Percentiles rank a stretch among this genome's conserved stretches.
Conservation (phyloP, 495 filamentous ascomycete genomes). For the Penicillium pulvis region DNA sequence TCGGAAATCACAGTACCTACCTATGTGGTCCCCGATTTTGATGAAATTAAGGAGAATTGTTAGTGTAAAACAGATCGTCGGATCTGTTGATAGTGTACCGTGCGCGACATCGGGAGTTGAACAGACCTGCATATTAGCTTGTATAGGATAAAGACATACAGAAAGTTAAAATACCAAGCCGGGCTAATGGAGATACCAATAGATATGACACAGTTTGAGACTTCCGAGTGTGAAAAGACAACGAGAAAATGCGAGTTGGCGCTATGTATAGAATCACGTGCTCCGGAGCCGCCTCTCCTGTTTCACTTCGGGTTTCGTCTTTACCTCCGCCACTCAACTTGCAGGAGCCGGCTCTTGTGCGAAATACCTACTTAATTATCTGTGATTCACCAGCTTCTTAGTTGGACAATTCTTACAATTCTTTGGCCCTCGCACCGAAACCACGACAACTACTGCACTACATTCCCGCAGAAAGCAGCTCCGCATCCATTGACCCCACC, state of each 20-base stretch:
- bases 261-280: conserved; percentile 21
- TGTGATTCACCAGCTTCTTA: neutral
- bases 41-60: neutral
- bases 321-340: conserved; percentile 10
- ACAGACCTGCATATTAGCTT: neutral
- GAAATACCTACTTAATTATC: conserved; percentile 3
- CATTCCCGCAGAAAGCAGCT: conserved; percentile 18
- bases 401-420: neutral
- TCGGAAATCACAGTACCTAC: neutral
- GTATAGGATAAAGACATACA: no score
- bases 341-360: conserved; percentile 29
- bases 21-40: neutral
- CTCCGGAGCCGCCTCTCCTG: conserved; percentile 3
- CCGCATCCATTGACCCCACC: conserved; percentile 25
- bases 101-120: no score
- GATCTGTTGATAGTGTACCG: neutral
- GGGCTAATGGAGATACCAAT: no score
- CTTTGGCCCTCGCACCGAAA: neutral
- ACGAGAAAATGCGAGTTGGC: neutral
- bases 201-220: neutral
- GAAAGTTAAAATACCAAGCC: no score
- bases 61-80: neutral
- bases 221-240: neutral
- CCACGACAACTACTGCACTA: neutral
- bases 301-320: conserved; percentile 12